These are phyloP conservation scores for Trypanosoma cruzi DNA, from an alignment of 208 protist genomes.

Conservation along the genomic window DNA sequence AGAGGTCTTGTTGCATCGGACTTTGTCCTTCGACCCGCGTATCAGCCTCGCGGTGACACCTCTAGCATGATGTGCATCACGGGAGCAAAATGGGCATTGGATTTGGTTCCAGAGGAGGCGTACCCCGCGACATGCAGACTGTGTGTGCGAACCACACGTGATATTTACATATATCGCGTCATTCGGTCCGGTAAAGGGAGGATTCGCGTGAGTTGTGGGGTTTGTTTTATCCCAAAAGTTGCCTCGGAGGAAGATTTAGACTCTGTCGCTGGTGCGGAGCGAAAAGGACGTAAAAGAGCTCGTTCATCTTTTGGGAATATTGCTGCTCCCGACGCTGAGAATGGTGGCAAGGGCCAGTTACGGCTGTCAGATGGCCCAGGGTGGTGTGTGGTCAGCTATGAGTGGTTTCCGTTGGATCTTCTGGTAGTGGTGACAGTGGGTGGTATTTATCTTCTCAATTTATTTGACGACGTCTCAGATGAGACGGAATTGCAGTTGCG, in stretches of 20 bases:
- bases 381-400: slow-evolving; percentile 42
- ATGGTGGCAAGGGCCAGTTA: neutral
- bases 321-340: neutral
- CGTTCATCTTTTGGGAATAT: neutral
- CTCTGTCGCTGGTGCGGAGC: neutral
- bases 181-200: slow-evolving; percentile 33
- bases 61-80: slow-evolving; percentile 6
- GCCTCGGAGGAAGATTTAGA: neutral
- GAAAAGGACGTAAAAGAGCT: slow-evolving; percentile 7
- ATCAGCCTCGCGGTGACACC: neutral
- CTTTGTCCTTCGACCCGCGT: slow-evolving; percentile 23
- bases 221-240: slow-evolving; percentile 12
- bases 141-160: slow-evolving; percentile 61
- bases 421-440: slow-evolving; percentile 55
- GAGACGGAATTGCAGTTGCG: slow-evolving; percentile 32
- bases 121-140: slow-evolving; percentile 70
- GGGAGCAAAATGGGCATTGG: slow-evolving; percentile 64
- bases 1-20: slow-evolving; percentile 37
- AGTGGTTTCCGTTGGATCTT: slow-evolving; percentile 58
- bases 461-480: slow-evolving; percentile 37
- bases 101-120: slow-evolving; percentile 48
- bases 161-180: slow-evolving; percentile 79
- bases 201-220: slow-evolving; percentile 11
- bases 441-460: slow-evolving; percentile 47
- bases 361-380: neutral